Evolutionary conservation across 2,329 filamentous ascomycete species (phyloP).

Genomic region (Microcyclospora pomicola): DNA sequence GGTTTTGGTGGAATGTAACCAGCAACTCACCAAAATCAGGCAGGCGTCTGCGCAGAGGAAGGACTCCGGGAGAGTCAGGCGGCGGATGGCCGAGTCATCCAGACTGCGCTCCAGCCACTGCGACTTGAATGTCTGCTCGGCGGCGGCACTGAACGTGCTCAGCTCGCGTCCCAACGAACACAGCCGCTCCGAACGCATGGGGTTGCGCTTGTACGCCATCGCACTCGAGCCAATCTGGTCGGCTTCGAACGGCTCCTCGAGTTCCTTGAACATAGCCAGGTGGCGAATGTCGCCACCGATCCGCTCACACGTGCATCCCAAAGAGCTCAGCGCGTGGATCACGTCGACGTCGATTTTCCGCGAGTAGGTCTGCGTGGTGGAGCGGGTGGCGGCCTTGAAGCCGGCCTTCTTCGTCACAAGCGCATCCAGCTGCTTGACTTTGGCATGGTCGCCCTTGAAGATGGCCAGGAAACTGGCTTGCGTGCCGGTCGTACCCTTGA

Average conservation of each 20-base stretch:
- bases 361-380: conserved; percentile 62
- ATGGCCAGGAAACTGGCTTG: conserved; percentile 66
- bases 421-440: conserved; percentile 49
- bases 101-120: conserved; percentile 71
- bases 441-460: conserved; percentile 46
- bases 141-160: conserved; percentile 40
- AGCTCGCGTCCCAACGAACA: conserved; percentile 41
- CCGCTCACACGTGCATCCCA: conserved; percentile 65
- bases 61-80: conserved; percentile 37
- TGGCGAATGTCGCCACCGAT: conserved; percentile 64
- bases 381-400: conserved; percentile 45
- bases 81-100: conserved; percentile 59
- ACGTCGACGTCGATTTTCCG: conserved; percentile 72
- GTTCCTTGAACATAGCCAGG: conserved; percentile 62
- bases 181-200: conserved; percentile 47
- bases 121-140: conserved; percentile 51
- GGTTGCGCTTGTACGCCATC: conserved; percentile 53
- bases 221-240: conserved; percentile 60
- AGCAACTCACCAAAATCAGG: conserved; percentile 38
- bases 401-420: conserved; percentile 53
- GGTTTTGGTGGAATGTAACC: background rate
- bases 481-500: conserved; percentile 59
- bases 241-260: conserved; percentile 73
- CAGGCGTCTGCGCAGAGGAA: conserved; percentile 42
- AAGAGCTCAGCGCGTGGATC: conserved; percentile 64